Evolutionary conservation across 177 flowering plant species (phyloP), one percentile per base, ranked within the genome.

Genomic region (Vitis hybrid): DNA sequence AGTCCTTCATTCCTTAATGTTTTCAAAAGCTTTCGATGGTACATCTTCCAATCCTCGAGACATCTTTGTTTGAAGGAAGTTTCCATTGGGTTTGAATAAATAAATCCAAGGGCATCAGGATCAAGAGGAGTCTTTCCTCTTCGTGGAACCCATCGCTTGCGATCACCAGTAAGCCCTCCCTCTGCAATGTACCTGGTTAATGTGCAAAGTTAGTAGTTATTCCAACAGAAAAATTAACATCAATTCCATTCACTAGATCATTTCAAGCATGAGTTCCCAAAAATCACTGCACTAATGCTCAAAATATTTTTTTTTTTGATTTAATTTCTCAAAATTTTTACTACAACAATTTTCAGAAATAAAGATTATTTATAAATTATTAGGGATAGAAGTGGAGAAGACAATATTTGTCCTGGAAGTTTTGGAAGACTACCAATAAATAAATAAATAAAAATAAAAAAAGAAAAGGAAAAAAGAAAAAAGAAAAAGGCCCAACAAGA

Each of bases 131-230:
- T 83, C 81, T 95, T 93, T 63, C 99, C 99, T 79, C 93, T 85
- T 66, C 97, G 93, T 66, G 99, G 99, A 8, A 95, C 99, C 98
- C 99, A 95, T 38, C 98, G 80, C 77, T 93, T 93, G 71, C 99
- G 96, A 53, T 92, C 98, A 63, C 98, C 99, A 60, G 98, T 95
- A 64, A 95, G 91, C 10, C 99, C 98, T 64, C 99, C 99, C 74
- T 95, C 99, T 59, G 74, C 91, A 68, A 92, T 70, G 72, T 95
- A 95, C 87, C 99, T 95, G 83, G 49, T 59, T 61, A 66, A 68
- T 47, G 13, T 65, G 14, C 58, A 73, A 66, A 51, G 22, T 53
- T 1, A 64, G 38, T 33, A 20, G 28, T 54, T 10, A 76, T 61
- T 33, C n/a, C 62, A 28, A 28, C 12, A 20, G 8, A 50, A 44